Base-by-base conservation (phyloP, 2,329 filamentous ascomycete genomes). In the Paradendryphiella salina region DNA sequence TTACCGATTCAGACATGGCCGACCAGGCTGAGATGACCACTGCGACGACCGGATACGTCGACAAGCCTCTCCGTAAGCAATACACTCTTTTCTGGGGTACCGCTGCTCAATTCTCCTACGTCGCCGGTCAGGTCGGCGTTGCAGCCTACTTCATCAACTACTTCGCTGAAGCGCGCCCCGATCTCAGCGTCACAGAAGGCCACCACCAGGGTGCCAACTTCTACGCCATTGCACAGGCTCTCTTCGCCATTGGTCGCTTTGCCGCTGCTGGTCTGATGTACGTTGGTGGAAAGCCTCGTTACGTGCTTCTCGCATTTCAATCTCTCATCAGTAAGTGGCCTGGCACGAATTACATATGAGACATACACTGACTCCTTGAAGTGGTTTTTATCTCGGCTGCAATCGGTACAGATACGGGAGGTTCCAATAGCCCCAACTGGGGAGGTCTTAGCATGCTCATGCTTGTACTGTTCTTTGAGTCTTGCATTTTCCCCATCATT, bases 1-100 rank as follows among this genome's bases (percentile, higher is more conserved):
- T 90, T 61, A 89, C 86, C 9, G 84, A 86, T 64, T 79, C 80
- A 66, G 86, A 90, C 59, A 88, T 86, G 82, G 60, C 63, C 31
- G 63, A 66, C 34, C 63, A 66, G 44, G 62, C 66, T 39, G 69
- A 72, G 51, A 64, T 67, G 65, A 72, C 65, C 20, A 65, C 57
- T 17, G 55, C 46, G 8, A 41, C 82, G 49, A 79, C 80, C 8
- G 79, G 79, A 38, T 80, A 78, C 41, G 78, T 82, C 50, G 79
- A 85, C 57, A 81, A 83, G 66, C 85, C 87, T 0, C 81, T 90
- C 57, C 75, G 77, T 62, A 87, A 88, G 72, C 86, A 90, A 61
- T 69, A 67, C 58, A 73, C 60, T 31, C 67, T 73, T 18, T 74
- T 73, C 67, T 70, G 56, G 51, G 68, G 65, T 52, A 61, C 67